Evolutionary conservation across 1,139 yeast genomes (phyloP).

Genomic region (Yamadazyma spencermartinsiae): DNA sequence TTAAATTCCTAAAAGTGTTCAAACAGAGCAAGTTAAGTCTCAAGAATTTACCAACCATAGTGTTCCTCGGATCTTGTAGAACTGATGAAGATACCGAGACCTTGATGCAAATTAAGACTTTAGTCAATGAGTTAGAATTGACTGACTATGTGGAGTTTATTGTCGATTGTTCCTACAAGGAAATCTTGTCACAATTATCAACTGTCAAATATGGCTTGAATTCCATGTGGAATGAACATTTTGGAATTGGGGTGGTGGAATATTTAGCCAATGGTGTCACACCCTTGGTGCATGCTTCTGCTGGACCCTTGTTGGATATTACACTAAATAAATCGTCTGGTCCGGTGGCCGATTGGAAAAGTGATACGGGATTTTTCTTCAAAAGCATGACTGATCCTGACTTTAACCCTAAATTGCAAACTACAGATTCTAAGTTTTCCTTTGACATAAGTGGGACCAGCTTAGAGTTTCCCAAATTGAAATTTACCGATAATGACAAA

Average conservation of each 20-base stretch:
- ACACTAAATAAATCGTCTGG: constrained; percentile 36
- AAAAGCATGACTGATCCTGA: constrained; percentile 57
- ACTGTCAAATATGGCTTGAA: constrained; percentile 77
- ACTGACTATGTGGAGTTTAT: constrained; percentile 58
- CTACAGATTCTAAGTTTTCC: constrained; percentile 10
- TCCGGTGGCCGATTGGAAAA: constrained; percentile 28
- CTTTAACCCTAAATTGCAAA: constrained; percentile 44
- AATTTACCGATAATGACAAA: constrained; percentile 10
- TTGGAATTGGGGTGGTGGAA: constrained; percentile 97
- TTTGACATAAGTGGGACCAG: constrained; percentile 17
- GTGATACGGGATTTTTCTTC: constrained; percentile 74
- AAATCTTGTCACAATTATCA: constrained; percentile 55
- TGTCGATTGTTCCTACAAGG: constrained; percentile 73
- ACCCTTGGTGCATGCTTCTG: constrained; percentile 87
- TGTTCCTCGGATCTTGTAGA: constrained; percentile 85
- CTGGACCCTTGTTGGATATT: constrained; percentile 91
- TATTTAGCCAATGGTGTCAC: constrained; percentile 84
- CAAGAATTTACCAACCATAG: constrained; percentile 48
- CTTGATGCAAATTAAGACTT: constrained; percentile 48
- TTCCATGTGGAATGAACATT: constrained; percentile 99
- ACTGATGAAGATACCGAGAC: constrained; percentile 62
- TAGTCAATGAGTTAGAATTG: constrained; percentile 51
- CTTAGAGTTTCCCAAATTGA: constrained; percentile 3
- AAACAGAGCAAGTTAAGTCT: constrained; percentile 22
- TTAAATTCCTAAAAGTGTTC: constrained; percentile 41